phyloP scores from a whole-genome alignment of 2,329 filamentous ascomycete genomes.

The Rhinocladiella similis region DNA sequence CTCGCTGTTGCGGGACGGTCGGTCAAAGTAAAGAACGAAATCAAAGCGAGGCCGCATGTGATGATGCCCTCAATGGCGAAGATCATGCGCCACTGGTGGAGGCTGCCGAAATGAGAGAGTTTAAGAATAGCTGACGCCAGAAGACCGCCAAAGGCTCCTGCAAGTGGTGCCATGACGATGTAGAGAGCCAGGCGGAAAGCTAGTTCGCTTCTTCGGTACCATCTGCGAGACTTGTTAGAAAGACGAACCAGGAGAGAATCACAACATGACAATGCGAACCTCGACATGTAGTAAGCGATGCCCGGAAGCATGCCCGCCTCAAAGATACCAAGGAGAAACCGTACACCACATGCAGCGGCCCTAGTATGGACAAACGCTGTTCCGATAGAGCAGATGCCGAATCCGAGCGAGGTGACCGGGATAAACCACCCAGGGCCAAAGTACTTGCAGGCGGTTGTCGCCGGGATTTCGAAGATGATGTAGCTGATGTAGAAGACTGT shows the following conservation, averaged over 20 bases:
- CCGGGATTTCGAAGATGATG: constrained; percentile 71
- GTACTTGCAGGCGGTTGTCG: constrained; percentile 68
- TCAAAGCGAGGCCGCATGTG: constrained; percentile 56
- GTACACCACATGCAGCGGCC: constrained; percentile 57
- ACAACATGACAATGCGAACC: background rate
- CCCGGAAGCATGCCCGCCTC: constrained; percentile 75
- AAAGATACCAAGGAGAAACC: constrained; percentile 60
- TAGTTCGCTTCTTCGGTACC: constrained; percentile 70
- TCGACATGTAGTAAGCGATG: constrained; percentile 64
- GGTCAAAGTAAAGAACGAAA: constrained; percentile 65
- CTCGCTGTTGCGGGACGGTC: constrained; percentile 67
- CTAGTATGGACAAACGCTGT: constrained; percentile 65
- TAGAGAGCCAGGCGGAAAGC: constrained; percentile 68
- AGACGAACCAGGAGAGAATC: background rate
- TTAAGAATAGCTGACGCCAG: constrained; percentile 65
- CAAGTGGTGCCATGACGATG: constrained; percentile 69
- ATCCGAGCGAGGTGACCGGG: constrained; percentile 61
- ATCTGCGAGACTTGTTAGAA: constrained; percentile 49
- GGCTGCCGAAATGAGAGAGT: constrained; percentile 57
- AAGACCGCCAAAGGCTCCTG: constrained; percentile 70
- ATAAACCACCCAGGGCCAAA: constrained; percentile 73
- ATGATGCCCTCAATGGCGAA: constrained; percentile 72
- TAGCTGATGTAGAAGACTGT: constrained; percentile 73
- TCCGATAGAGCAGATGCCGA: constrained; percentile 63
- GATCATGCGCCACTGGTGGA: constrained; percentile 67